Evolutionary conservation across 75 land plant species (phyloP).

Genomic region (Gnetum montanum): DNA sequence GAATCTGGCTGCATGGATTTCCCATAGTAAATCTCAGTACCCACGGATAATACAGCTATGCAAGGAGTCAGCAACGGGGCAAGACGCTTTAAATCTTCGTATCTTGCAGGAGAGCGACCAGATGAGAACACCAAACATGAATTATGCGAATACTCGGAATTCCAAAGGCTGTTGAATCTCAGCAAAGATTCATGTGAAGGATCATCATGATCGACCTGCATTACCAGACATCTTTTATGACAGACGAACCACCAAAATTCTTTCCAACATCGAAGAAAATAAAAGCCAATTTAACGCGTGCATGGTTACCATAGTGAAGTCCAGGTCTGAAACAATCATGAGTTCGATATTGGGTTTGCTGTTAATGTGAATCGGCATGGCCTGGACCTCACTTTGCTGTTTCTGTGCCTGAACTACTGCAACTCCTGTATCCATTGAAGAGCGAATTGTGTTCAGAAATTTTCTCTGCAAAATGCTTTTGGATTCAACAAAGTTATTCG

Average conservation of each 20-base stretch:
- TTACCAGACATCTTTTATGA: neutral
- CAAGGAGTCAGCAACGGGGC: slow-evolving; percentile 33
- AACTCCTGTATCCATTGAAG: no score
- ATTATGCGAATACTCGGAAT: slow-evolving; percentile 26
- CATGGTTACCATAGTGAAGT: slow-evolving; percentile 28
- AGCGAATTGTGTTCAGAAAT: no score
- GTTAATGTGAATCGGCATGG: no score
- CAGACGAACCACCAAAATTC: neutral
- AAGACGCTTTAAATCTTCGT: slow-evolving; percentile 17
- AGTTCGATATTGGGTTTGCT: neutral
- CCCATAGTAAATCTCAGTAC: slow-evolving; percentile 42
- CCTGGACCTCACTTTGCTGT: no score
- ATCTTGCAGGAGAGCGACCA: slow-evolving; percentile 31
- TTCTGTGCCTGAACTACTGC: no score
- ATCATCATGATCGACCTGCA: slow-evolving; percentile 45
- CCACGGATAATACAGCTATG: slow-evolving; percentile 31
- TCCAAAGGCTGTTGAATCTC: slow-evolving; percentile 37
- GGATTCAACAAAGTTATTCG: no score
- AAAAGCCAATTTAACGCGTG: neutral
- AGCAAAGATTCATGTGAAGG: slow-evolving; percentile 20
- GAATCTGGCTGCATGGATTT: slow-evolving; percentile 21
- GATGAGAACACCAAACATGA: slow-evolving; percentile 29
- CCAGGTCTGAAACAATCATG: slow-evolving; percentile 45
- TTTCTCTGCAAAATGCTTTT: no score
- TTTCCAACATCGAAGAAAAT: neutral